Base-by-base conservation (phyloP, 1,284 basidiomycete genomes). In the Cystobasidium sp. region DNA sequence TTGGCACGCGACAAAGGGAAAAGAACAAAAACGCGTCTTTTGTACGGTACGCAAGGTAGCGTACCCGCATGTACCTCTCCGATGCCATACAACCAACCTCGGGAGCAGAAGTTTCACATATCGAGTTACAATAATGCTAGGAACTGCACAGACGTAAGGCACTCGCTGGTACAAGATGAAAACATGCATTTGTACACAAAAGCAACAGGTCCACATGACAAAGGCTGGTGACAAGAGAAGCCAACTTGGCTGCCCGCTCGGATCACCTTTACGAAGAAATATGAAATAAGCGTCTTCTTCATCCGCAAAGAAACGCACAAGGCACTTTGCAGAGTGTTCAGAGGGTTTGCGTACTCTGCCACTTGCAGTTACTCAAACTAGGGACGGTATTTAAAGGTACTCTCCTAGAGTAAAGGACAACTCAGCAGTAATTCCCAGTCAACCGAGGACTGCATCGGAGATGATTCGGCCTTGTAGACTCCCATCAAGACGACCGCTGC, bases 111-210 rank as follows among this genome's bases (percentile, higher is more conserved):
- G 55, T 58, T 7, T 58, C 55, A 58, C 55, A 58, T 58, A 58
- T 58, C 55, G 55, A 58, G 55, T 10, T 58, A 37, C 55, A 58
- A 58, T 58, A 58, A 58, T 58, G 55, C 55, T 37, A 58, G 55
- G 55, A 58, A 58, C 46, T 39, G 55, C 55, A 58, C 22, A 58
- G 55, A 58, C 22, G 55, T 49, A 49, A 58, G 55, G 55, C 55
- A 58, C 22, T 22, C 20, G 52, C 5, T 53, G 52, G 52, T 53
- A 53, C 52, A 20, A 53, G 52, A 53, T 53, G 52, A 53, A 53
- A 53, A 53, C 52, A 53, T 1, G 52, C 52, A 53, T 53, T 53
- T 53, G 52, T 53, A 53, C 52, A 53, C 52, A 53, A 53, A 53
- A 12, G 52, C 52, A 53, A 6, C 52, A 53, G 52, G 52, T 53